Evolutionary conservation across 306 rosid genomes (phyloP), one percentile per base, ranked within the genome.

Genomic region (Rosa rugosa): DNA sequence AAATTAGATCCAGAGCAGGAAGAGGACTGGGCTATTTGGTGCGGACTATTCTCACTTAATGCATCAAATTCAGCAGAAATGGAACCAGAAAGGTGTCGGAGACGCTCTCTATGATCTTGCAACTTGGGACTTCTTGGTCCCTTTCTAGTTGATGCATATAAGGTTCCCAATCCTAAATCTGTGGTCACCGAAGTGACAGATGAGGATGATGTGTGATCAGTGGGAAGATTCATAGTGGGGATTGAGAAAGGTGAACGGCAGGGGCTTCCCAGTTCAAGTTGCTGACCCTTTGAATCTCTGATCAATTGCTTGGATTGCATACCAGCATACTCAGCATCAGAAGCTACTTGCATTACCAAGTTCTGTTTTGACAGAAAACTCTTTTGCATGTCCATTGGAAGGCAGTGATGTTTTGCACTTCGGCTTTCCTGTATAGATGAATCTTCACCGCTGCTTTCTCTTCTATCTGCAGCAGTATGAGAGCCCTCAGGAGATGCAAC

Each of bases 111-210:
- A 45, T 73, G 81, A 75, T 85, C 88, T 42, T 67, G 75, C 18
- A 84, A 56, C 75, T 85, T 89, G 25, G 89, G 83, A 4, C 81
- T 76, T 31, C 74, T 77, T 41, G 88, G 90, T 79, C 83, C 89
- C 54, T 80, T 90, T 77, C 87, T 27, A 53, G 84, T 76, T 50
- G 92, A 81, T 67, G 86, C 78, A 74, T 90, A 90, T 34, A 87
- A 82, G 14, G 97, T 91, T 83, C 99, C 99, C 84, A 95, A 73
- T 42, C 97, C 91, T 93, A 95, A 91, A 90, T 95, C 99, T 23
- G 99, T 95, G 77, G 96, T 88, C 75, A 95, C 99, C 68, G 87
- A 82, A 79, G 83, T 68, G 50, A 84, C 71, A 4, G 87, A 77
- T n/a, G 88, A 80, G 72, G 90, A 80, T 41, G 87, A 76, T 75